A percentile compares a stretch with the other conserved stretches of the same genome.
phyloP scores from a whole-genome alignment of 371 early-diverging fungal species.

The Paramicrosporidium saccamoebae region DNA sequence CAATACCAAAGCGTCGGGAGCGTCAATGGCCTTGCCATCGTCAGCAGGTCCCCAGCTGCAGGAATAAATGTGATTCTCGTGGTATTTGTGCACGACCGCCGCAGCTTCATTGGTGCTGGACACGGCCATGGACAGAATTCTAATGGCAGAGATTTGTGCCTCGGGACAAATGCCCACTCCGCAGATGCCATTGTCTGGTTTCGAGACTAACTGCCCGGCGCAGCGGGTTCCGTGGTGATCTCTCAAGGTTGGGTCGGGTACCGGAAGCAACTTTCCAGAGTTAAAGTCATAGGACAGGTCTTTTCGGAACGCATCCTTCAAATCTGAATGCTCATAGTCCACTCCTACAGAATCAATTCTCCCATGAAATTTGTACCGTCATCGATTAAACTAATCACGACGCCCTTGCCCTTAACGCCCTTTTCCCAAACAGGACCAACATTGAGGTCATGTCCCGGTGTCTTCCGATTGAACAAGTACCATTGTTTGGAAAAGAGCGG shows the following conservation, averaged over 20 bases:
- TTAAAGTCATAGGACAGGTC: conserved; percentile 80
- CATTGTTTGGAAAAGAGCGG: conserved; percentile 7
- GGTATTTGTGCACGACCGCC: conserved; percentile 46
- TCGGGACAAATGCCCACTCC: conserved; percentile 81
- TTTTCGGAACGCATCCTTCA: conserved; percentile 53
- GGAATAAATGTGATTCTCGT: conserved; percentile 63
- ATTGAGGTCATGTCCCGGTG: conserved; percentile 51
- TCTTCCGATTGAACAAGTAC: conserved; percentile 14
- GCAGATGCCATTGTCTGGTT: conserved; percentile 55
- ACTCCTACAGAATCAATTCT: too few species aligned
- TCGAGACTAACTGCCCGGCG: conserved; percentile 73
- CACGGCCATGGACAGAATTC: conserved; percentile 55
- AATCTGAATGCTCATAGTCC: conserved; percentile 43
- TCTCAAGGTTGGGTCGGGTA: conserved; percentile 34
- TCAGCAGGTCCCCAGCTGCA: conserved; percentile 88
- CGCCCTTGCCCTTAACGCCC: conserved; percentile 50
- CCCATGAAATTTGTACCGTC: too few species aligned
- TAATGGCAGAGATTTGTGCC: conserved; percentile 54
- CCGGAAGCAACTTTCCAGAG: conserved; percentile 29
- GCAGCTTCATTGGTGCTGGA: conserved; percentile 64
- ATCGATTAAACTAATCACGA: conserved; percentile 60
- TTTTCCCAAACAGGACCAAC: conserved; percentile 57
- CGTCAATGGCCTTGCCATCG: conserved; percentile 57
- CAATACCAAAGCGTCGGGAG: conserved; percentile 32
- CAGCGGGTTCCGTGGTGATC: conserved; percentile 87